Percentiles rank a stretch among this genome's conserved stretches.
Conservation (phyloP, 805 yeast species). For the Novakomyces olei region DNA sequence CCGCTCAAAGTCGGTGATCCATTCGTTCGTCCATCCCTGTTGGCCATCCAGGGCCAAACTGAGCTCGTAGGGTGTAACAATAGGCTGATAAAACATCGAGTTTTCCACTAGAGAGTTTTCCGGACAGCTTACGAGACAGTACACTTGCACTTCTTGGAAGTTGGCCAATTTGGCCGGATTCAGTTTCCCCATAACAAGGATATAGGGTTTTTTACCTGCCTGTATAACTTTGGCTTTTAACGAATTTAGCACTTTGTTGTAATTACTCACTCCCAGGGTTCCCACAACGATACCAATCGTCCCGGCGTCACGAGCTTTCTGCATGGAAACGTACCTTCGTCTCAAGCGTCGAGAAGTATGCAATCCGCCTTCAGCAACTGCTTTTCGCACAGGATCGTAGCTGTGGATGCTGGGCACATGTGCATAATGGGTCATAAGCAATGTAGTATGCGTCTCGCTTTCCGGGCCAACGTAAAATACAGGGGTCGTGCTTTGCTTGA, state of each 20-base stretch:
- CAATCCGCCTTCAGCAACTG: slow-evolving; percentile 7
- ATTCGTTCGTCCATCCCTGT: slow-evolving; percentile 75
- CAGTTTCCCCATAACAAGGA: slow-evolving; percentile 93
- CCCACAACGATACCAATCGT: slow-evolving; percentile 82
- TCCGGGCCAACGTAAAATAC: slow-evolving; percentile 56
- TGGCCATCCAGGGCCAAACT: slow-evolving; percentile 56
- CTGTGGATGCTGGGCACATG: slow-evolving; percentile 45
- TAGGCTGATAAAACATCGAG: slow-evolving; percentile 71
- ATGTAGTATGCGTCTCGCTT: slow-evolving; percentile 20
- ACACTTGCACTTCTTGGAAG: slow-evolving; percentile 77
- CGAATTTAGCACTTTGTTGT: slow-evolving; percentile 40
- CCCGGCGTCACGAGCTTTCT: slow-evolving; percentile 71
- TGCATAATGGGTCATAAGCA: slow-evolving; percentile 3
- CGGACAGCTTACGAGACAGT: slow-evolving; percentile 91
- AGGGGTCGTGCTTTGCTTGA: too few relatives aligned
- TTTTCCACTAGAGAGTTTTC: slow-evolving; percentile 66
- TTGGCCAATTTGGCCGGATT: slow-evolving; percentile 93
- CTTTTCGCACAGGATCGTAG: slow-evolving; percentile 26
- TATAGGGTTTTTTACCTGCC: slow-evolving; percentile 77
- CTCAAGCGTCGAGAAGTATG: slow-evolving; percentile 39
- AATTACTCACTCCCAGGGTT: slow-evolving; percentile 61
- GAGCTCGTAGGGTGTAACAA: slow-evolving; percentile 82
- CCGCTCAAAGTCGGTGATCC: slow-evolving; percentile 65
- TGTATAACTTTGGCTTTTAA: slow-evolving; percentile 37
- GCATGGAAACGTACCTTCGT: slow-evolving; percentile 71